These are phyloP conservation scores for Tetrapisispora arboricola DNA, from an alignment of 805 yeast genomes.

Conservation along the genomic window DNA sequence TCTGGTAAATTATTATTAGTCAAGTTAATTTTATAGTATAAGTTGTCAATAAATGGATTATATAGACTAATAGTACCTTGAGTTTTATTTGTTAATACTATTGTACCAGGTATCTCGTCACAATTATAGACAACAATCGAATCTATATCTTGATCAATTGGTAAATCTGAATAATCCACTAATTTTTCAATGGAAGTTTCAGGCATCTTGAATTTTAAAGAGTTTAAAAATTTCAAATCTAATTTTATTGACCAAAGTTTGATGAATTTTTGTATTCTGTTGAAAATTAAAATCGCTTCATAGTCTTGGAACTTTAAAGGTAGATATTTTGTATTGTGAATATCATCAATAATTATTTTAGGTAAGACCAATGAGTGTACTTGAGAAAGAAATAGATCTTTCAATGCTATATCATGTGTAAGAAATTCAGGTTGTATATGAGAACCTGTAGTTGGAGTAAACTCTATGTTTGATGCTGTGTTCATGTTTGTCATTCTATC, in stretches of 20 bases:
- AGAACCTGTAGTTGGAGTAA: slow-evolving; percentile 17
- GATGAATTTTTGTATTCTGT: slow-evolving; percentile 33
- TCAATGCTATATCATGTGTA: slow-evolving; percentile 34
- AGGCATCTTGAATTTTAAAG: slow-evolving; percentile 19
- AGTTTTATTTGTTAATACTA: slow-evolving; percentile 17
- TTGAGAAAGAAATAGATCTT: slow-evolving; percentile 63
- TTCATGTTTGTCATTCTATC: slow-evolving; percentile 20
- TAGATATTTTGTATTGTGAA: slow-evolving; percentile 12
- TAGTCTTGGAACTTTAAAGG: slow-evolving; percentile 35
- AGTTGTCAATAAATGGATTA: slow-evolving; percentile 23
- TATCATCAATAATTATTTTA: slow-evolving; percentile 28
- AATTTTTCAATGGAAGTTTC: slow-evolving; percentile 21
- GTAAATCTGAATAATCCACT: not conserved
- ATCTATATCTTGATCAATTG: not conserved
- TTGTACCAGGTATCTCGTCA: slow-evolving; percentile 28
- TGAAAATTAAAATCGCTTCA: slow-evolving; percentile 53
- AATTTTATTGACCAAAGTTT: slow-evolving; percentile 38
- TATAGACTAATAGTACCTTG: slow-evolving; percentile 28
- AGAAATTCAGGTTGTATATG: slow-evolving; percentile 8
- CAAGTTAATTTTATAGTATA: not conserved
- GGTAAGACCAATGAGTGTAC: slow-evolving; percentile 35
- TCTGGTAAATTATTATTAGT: slow-evolving; percentile 15
- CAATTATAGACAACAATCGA: not conserved
- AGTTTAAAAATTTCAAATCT: slow-evolving; percentile 17
- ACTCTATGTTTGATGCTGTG: slow-evolving; percentile 18